phyloP scores from a whole-genome alignment of 495 filamentous ascomycete species.

The Penicillium arizonense region DNA sequence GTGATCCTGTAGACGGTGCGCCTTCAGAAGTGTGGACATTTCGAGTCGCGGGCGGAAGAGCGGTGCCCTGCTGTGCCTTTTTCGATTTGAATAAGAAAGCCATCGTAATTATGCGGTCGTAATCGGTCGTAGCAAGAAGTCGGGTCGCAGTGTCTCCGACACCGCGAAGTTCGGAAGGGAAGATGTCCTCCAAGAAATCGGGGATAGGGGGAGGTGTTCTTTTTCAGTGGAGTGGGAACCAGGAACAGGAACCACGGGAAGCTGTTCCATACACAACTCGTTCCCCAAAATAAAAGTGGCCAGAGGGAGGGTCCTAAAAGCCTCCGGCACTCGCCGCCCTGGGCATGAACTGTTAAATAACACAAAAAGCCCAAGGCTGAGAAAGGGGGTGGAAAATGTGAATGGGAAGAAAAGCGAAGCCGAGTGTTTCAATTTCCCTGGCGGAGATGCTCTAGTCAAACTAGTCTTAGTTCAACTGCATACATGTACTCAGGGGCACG shows the following conservation, averaged over 20 bases:
- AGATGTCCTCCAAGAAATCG: neutral
- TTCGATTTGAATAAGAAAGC: constrained; percentile 65
- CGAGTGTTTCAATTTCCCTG: constrained; percentile 22
- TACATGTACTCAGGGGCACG: constrained; percentile 22
- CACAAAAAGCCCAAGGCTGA: constrained; percentile 5
- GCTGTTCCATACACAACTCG: constrained; percentile 23
- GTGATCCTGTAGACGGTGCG: constrained; percentile 26
- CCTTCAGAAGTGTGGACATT: constrained; percentile 53
- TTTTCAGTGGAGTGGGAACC: constrained; percentile 32
- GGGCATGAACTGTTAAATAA: constrained; percentile 4
- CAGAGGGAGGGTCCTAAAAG: constrained; percentile 10
- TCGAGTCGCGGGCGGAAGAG: constrained; percentile 52
- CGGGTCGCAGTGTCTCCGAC: constrained; percentile 21
- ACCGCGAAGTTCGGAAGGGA: constrained; percentile 6
- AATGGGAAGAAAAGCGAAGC: constrained; percentile 11
- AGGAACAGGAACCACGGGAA: constrained; percentile 25
- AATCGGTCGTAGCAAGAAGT: constrained; percentile 31
- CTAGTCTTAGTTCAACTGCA: constrained; percentile 23
- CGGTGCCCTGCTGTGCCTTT: constrained; percentile 47
- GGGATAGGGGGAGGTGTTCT: constrained; percentile 13
- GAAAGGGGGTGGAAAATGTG: constrained; percentile 15
- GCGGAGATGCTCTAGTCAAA: constrained; percentile 30
- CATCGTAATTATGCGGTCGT: constrained; percentile 48
- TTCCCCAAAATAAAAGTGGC: constrained; percentile 16
- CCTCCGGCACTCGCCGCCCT: constrained; percentile 7